Evolutionary conservation across 192 early-diverging fungal species (phyloP), one percentile per base, ranked within the genome.

Genomic region (Coemansia sp.): DNA sequence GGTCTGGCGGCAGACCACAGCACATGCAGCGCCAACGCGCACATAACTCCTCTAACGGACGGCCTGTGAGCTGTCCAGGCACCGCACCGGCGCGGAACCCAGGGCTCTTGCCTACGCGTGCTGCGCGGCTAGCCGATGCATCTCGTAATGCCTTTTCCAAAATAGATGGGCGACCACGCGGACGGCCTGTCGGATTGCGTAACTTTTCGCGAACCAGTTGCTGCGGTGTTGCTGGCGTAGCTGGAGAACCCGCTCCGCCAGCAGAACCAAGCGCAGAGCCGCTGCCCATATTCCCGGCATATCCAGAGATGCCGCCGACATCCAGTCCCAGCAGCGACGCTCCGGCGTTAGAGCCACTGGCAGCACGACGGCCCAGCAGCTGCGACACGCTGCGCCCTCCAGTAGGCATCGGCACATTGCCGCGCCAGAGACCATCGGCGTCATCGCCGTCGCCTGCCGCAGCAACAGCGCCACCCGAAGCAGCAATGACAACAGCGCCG

Each of bases 61-160:
- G 56, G 1, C 69, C 75, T 0, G 41, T 26, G 8, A 78, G 61
- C 44, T 65, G 61, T 0, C 48, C 55, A 3, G 73, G 73, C 0
- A 59, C 31, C 0, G 73, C 73, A 18, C 73, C 73, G 1, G 39
- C 5, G 0, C 54, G 39, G 20, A 28, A 54, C 0, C 20, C n/a
- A 0, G 28, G 15, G 18, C 43, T 42, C 15, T 50, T 56, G 18
- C 18, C n/a, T 37, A 57, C 21, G 1, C 50, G 60, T 18, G 33
- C 38, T 2, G 42, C 33, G 11, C 67, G 67, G 19, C 41, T 15
- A 0, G 59, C 57, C 3, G 73, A 56, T 16, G 73, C 73, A 15
- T 78, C 75, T 37, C 75, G 75, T 51, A 78, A 50, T 0, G 75
- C 46, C 55, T 72, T 71, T 18, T 78, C 75, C n/a, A 78, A 64